Evolutionary conservation across 345 rosid species (phyloP).

Genomic region (Turnera subulata): DNA sequence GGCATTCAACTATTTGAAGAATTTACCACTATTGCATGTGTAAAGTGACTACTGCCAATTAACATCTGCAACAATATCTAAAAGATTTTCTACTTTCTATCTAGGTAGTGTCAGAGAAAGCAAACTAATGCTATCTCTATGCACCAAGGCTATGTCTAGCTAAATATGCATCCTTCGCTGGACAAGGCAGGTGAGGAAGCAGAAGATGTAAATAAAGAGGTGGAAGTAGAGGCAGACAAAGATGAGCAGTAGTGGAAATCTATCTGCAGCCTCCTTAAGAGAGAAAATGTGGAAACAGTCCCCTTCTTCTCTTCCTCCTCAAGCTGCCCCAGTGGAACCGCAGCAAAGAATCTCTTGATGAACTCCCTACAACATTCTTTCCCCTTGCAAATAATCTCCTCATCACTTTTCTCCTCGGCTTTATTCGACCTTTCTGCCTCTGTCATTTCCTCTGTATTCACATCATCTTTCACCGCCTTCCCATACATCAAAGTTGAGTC

Average conservation of each 20-base stretch:
- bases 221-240: not conserved
- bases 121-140: not conserved
- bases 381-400: constrained; percentile 38
- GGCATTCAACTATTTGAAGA: not conserved
- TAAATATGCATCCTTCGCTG: not conserved
- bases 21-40: not conserved
- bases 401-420: constrained; percentile 19
- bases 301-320: constrained; percentile 51
- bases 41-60: not conserved
- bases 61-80: not conserved
- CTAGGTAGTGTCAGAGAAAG: no score
- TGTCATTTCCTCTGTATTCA: not conserved
- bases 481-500: constrained; percentile 37
- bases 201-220: constrained; percentile 2
- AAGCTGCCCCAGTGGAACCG: constrained; percentile 44
- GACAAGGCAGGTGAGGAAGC: constrained; percentile 2
- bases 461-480: constrained; percentile 8
- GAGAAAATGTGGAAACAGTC: constrained; percentile 23
- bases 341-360: constrained; percentile 61
- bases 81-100: not conserved
- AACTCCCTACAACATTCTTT: constrained; percentile 61
- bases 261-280: constrained; percentile 54
- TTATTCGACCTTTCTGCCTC: not conserved
- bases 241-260: constrained; percentile 45
- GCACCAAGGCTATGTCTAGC: not conserved